Percentiles rank a stretch among this genome's conserved stretches.
phyloP scores from a whole-genome alignment of 1,139 yeast species.

The Candida albicans region DNA sequence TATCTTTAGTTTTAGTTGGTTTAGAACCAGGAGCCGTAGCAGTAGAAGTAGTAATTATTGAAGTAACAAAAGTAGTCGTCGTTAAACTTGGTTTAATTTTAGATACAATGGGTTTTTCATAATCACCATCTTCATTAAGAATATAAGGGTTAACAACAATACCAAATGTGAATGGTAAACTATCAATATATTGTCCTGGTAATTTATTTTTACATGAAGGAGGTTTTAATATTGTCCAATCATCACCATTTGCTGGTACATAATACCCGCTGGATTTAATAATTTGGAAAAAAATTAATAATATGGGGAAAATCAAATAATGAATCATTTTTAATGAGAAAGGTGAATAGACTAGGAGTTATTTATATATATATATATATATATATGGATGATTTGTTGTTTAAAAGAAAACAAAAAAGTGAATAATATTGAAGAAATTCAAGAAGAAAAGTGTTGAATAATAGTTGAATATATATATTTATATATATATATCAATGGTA shows the following conservation, averaged over 20 bases:
- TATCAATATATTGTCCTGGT: conserved; percentile 19
- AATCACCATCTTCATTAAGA: conserved; percentile 20
- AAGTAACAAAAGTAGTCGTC: conserved; percentile 22
- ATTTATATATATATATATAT: too few species aligned
- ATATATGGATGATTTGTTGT: too few species aligned
- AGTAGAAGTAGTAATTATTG: conserved; percentile 16
- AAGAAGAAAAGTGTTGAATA: neutral
- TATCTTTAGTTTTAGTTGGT: conserved; percentile 24
- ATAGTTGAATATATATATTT: neutral
- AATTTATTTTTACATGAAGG: conserved; percentile 18
- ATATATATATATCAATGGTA: too few species aligned
- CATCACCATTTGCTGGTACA: conserved; percentile 34
- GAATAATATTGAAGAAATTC: too few species aligned
- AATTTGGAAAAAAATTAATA: conserved; percentile 2
- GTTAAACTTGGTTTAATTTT: conserved; percentile 20
- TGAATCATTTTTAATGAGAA: neutral
- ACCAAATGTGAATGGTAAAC: conserved; percentile 36
- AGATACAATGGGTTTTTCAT: conserved; percentile 14
- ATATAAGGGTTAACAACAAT: conserved; percentile 31
- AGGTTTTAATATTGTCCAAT: conserved; percentile 37
- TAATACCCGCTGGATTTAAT: conserved; percentile 15
- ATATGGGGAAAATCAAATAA: neutral
- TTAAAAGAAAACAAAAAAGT: too few species aligned
- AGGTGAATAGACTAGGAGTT: too few species aligned
- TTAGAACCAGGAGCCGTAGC: conserved; percentile 19